Percentiles rank a stretch among this genome's conserved stretches.
phyloP scores from a whole-genome alignment of 352 stramenopile genomes.

The Globisporangium middletonii region DNA sequence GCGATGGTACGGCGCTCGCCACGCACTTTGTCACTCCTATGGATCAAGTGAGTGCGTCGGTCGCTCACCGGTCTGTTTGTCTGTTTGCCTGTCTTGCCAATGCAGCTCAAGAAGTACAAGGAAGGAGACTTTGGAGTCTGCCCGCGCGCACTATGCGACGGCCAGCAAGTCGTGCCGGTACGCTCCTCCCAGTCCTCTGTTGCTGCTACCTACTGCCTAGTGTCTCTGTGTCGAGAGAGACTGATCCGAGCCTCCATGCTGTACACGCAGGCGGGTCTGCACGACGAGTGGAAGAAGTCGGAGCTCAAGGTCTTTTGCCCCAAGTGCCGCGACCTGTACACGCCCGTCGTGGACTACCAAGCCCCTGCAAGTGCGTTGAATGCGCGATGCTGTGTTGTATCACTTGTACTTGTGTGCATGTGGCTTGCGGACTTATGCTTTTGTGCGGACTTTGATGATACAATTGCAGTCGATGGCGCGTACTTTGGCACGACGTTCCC shows the following conservation, averaged over 20 bases:
- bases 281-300: slow-evolving; percentile 87
- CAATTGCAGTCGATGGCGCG: slow-evolving; percentile 86
- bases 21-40: background rate
- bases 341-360: slow-evolving; percentile 78
- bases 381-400: background rate
- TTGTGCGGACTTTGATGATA: background rate
- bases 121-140: slow-evolving; percentile 86
- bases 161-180: slow-evolving; percentile 79
- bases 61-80: background rate
- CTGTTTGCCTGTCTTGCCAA: slow-evolving; percentile 3
- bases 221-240: background rate
- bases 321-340: slow-evolving; percentile 87
- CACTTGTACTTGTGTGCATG: slow-evolving; percentile 6
- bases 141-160: slow-evolving; percentile 76
- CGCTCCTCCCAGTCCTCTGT: no score
- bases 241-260: slow-evolving; percentile 4
- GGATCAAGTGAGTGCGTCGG: background rate
- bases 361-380: slow-evolving; percentile 66
- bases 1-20: slow-evolving; percentile 66
- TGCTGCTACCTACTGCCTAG: background rate
- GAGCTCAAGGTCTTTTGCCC: slow-evolving; percentile 90
- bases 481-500: slow-evolving; percentile 99
- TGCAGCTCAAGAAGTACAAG: slow-evolving; percentile 85
- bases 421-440: background rate
- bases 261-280: slow-evolving; percentile 55